Percentiles rank a stretch among this genome's conserved stretches.
These are phyloP conservation scores for Globisporangium canariense DNA, from an alignment of 352 stramenopile species.

Conservation along the genomic window DNA sequence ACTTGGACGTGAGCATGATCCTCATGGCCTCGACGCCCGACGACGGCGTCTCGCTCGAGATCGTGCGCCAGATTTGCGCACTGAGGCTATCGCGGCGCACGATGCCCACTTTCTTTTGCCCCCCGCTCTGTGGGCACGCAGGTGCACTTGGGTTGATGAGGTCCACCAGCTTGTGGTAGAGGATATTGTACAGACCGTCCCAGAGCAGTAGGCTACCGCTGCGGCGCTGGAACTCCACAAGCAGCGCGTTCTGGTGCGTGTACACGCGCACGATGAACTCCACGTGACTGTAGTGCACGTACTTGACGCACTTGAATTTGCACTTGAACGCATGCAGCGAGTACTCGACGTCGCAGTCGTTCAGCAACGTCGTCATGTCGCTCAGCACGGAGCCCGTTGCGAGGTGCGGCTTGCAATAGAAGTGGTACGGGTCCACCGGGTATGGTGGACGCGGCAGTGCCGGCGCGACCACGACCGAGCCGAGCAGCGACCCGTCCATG, in stretches of 20 bases:
- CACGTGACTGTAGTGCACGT: slow-evolving; percentile 80
- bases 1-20: slow-evolving; percentile 81
- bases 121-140: slow-evolving; percentile 63
- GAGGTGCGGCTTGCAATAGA: slow-evolving; percentile 48
- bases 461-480: slow-evolving; percentile 38
- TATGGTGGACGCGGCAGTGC: slow-evolving; percentile 60
- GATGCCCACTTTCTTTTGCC: slow-evolving; percentile 52
- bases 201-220: slow-evolving; percentile 72
- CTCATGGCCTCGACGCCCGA: slow-evolving; percentile 82
- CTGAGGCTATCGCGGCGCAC: slow-evolving; percentile 46
- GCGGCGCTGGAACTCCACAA: slow-evolving; percentile 77
- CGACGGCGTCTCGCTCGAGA: slow-evolving; percentile 46
- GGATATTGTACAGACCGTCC: slow-evolving; percentile 75
- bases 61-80: slow-evolving; percentile 56
- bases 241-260: slow-evolving; percentile 31
- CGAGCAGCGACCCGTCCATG: slow-evolving; percentile 29
- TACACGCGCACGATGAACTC: slow-evolving; percentile 80
- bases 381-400: slow-evolving; percentile 33
- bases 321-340: slow-evolving; percentile 69
- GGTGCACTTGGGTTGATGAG: slow-evolving; percentile 46
- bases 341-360: slow-evolving; percentile 62
- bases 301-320: slow-evolving; percentile 88
- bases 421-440: slow-evolving; percentile 80
- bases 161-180: slow-evolving; percentile 54
- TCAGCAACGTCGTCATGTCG: slow-evolving; percentile 46